Evolutionary conservation across 192 early-diverging fungal species (phyloP), one percentile per base, ranked within the genome.

Genomic region (Podila epicladia): DNA sequence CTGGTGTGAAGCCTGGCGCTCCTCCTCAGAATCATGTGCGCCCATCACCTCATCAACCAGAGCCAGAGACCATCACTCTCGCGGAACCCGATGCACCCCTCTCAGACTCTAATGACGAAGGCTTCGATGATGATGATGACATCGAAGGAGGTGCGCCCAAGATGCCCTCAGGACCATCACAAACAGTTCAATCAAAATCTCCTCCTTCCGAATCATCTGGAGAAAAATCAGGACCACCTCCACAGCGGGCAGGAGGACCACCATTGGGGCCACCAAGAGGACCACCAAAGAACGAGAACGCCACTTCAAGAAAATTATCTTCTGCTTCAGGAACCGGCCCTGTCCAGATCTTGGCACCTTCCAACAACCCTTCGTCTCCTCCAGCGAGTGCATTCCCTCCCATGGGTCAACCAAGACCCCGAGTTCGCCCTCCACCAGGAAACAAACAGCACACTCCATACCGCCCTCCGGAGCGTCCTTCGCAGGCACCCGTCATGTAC

Each of bases 401-500:
- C 9, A 12, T 66, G 22, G 64, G 45, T 29, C 65, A 62, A 58
- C 76, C 65, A 4, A 38, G 67, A 57, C 32, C 71, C 5, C 70
- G 77, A 15, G 71, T 73, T 15, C 26, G 77, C 31, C 77, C 77
- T 28, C 76, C 76, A n/a, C 77, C 77, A 7, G 71, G 71, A 3
- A 73, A 72, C 65, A 60, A 72, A 28, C 38, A n/a, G 22, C 32
- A 55, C 49, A 73, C 77, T 1, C 77, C 77, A 17, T 80, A 80
- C 61, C 65, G 65, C 19, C 77, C 77, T 26, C 77, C 77, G 19
- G 77, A 80, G 77, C 51, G 77, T 38, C 77, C 77, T 19, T 80
- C 77, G 3, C 77, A 80, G 58, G 71, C 77, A 9, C 77, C 77
- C 7, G 62, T 80, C n/a, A 80, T 80, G 77, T 80, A 80, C 58